phyloP scores from a whole-genome alignment of 352 stramenopile species.

The Phytophthora sojae region DNA sequence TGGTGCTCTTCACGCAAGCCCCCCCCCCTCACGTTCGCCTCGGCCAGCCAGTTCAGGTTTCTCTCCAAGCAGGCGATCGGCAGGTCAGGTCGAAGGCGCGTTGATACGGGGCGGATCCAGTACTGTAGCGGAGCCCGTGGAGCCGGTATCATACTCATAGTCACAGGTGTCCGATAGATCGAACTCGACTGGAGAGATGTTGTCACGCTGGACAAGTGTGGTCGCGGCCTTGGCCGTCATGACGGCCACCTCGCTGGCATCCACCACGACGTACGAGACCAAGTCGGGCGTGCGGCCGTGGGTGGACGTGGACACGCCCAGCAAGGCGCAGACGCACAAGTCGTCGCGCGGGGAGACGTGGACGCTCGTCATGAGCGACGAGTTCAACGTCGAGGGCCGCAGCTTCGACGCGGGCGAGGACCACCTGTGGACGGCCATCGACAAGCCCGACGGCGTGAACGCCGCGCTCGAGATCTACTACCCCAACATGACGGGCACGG shows the following conservation, averaged over 20 bases:
- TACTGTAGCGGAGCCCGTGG: too few relatives aligned
- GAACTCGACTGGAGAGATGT: slow-evolving; percentile 3
- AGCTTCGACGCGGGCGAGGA: slow-evolving; percentile 94
- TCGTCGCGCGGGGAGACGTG: slow-evolving; percentile 55
- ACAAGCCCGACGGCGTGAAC: slow-evolving; percentile 81
- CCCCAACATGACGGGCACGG: slow-evolving; percentile 75
- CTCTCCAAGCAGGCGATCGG: slow-evolving; percentile 3
- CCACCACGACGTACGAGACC: slow-evolving; percentile 30
- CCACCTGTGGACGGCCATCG: slow-evolving; percentile 92
- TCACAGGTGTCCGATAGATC: background rate
- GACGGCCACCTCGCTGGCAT: background rate
- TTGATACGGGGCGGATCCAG: too few relatives aligned
- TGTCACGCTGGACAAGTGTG: slow-evolving; percentile 14
- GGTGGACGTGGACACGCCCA: slow-evolving; percentile 62
- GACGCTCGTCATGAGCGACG: slow-evolving; percentile 64
- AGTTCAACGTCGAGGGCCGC: slow-evolving; percentile 37
- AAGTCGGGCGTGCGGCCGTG: slow-evolving; percentile 60
- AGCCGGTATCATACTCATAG: too few relatives aligned
- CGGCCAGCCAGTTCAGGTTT: slow-evolving; percentile 24
- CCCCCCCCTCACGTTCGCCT: slow-evolving; percentile 3
- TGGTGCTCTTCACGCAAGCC: slow-evolving; percentile 2
- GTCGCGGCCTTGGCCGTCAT: background rate
- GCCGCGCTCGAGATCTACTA: slow-evolving; percentile 72
- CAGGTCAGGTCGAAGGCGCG: too few relatives aligned
- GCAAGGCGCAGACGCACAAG: slow-evolving; percentile 39